Evolutionary conservation across 345 rosid species (phyloP), one percentile per base, ranked within the genome.

Genomic region (Erysimum cheiranthoides): DNA sequence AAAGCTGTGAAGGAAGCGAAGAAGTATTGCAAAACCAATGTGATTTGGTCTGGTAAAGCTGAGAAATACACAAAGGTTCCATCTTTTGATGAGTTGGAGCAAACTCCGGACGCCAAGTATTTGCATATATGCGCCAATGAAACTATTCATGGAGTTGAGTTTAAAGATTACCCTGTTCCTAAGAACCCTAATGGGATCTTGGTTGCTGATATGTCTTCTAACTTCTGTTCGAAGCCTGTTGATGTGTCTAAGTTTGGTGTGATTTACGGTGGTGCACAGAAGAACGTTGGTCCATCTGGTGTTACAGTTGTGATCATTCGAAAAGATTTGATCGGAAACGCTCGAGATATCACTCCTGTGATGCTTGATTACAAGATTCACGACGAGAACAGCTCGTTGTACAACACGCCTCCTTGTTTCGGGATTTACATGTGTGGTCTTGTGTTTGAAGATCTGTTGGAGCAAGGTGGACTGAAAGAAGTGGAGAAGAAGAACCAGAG

Each of bases 241-340:
- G 97, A 95, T 75, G 93, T 93, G 3, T 77, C 90, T 0, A 93
- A 87, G 70, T 93, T 95, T 36, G 98, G 93, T 46, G 62, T 90
- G 66, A 93, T 95, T 51, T 95, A 95, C 68, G 99, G 94, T n/a
- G 98, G 99, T n/a, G 99, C 99, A 1, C 98, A 93, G 86, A 90
- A 95, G 82, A 95, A 92, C 71, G 94, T 95, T 3, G 99, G 99
- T 7, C 98, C 99, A 0, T 86, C 94, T 1, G 99, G 99, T 70
- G 98, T 95, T 10, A 92, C 98, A 4, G 88, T 95, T 50, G 98
- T 89, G 83, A 90, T 95, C 2, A 68, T 93, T 16, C 82, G 88
- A 62, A 95, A 95, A 75, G 97, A 90, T 80, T 77, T 92, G 86
- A 74, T 95, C 2, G 98, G 94, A 11, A 83, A 84, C 56, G 93